phyloP scores from a whole-genome alignment of 2,329 filamentous ascomycete genomes.

The Incumbomyces lentus region DNA sequence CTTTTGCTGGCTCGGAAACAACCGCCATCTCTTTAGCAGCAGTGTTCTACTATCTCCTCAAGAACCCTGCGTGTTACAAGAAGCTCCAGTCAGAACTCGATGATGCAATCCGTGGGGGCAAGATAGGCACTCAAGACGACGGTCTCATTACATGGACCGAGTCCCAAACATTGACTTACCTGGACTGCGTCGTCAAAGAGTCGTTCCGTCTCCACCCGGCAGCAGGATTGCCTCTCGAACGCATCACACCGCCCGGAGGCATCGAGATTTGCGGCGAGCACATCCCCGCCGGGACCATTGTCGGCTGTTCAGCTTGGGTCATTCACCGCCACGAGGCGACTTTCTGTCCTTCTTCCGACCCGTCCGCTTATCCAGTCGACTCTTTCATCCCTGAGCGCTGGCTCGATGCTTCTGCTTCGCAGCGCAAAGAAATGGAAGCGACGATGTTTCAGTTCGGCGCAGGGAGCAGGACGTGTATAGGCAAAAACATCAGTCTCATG shows the following conservation, averaged over 20 bases:
- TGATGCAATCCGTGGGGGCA: constrained; percentile 14
- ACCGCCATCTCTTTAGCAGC: constrained; percentile 63
- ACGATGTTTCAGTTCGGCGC: constrained; percentile 36
- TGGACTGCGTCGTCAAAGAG: constrained; percentile 70
- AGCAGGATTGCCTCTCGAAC: constrained; percentile 60
- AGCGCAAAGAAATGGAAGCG: constrained; percentile 41
- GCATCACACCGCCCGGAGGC: constrained; percentile 56
- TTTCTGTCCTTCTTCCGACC: constrained; percentile 42
- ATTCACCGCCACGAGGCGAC: constrained; percentile 53
- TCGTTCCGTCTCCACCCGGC: constrained; percentile 67
- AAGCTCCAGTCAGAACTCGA: constrained; percentile 19
- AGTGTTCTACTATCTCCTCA: constrained; percentile 65
- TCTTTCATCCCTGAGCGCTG: constrained; percentile 60
- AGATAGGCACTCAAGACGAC: constrained; percentile 10
- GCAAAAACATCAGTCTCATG: constrained; percentile 23
- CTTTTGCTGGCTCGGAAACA: constrained; percentile 64
- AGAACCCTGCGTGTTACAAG: constrained; percentile 39
- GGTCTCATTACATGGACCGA: constrained; percentile 38
- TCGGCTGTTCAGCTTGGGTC: constrained; percentile 66
- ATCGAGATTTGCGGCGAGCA: constrained; percentile 56
- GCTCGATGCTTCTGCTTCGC: constrained; percentile 41
- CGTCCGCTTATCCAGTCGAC: constrained; percentile 32
- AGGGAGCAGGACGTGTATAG: constrained; percentile 37
- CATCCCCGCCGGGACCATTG: constrained; percentile 60
- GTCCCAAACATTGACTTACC: constrained; percentile 56